Conservation (phyloP, 345 rosid genomes). For the Conringia planisiliqua region DNA sequence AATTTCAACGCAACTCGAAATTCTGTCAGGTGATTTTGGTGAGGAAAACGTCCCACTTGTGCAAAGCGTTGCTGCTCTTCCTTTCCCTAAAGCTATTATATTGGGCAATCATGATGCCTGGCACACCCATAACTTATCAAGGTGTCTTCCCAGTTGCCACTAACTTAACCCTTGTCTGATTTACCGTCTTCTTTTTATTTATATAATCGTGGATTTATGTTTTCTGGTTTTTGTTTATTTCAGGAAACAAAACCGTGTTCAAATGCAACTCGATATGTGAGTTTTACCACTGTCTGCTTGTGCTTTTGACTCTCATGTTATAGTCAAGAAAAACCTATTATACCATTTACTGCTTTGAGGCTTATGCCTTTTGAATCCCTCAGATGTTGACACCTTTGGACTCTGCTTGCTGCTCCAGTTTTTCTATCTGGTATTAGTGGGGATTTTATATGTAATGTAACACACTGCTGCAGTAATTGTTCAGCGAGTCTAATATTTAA, state of each 20-base stretch:
- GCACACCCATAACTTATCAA: slow-evolving; percentile 54
- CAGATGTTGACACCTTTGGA: background rate
- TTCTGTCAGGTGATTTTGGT: slow-evolving; percentile 79
- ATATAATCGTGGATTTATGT: background rate
- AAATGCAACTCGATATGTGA: slow-evolving; percentile 83
- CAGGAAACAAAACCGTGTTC: slow-evolving; percentile 62
- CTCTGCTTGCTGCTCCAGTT: background rate
- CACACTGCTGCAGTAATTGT: background rate
- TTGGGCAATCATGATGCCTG: slow-evolving; percentile 92
- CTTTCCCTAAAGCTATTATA: slow-evolving; percentile 69
- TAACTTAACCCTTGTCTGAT: background rate
- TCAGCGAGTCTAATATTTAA: background rate
- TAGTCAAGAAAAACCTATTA: background rate
- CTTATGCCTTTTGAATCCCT: background rate
- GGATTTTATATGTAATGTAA: background rate
- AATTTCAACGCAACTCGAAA: background rate
- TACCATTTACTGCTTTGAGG: slow-evolving; percentile 3
- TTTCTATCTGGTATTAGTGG: background rate
- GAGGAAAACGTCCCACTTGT: slow-evolving; percentile 70
- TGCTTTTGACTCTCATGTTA: background rate
- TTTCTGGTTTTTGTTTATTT: slow-evolving; percentile 12
- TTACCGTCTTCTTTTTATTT: background rate
- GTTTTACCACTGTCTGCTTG: slow-evolving; percentile 22
- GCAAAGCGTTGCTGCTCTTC: slow-evolving; percentile 54
- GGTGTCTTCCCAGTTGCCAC: background rate